Percentiles rank a stretch among this genome's conserved stretches.
phyloP scores from a whole-genome alignment of 2,329 filamentous ascomycete genomes.

The Fusarium sp. region DNA sequence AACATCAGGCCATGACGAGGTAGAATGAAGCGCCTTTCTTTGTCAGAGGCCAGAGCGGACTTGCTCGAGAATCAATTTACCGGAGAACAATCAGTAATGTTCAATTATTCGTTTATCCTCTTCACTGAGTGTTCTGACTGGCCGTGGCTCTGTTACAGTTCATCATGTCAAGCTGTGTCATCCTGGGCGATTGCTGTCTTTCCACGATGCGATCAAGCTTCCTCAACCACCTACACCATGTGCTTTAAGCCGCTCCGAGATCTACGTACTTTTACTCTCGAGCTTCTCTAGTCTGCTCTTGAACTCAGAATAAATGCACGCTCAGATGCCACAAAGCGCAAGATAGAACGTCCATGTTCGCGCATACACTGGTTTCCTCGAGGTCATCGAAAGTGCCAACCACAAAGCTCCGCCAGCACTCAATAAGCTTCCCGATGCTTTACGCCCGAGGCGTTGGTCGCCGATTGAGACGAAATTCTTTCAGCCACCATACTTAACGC shows the following conservation, averaged over 20 bases:
- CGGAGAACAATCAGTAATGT: too few relatives aligned
- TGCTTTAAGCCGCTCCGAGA: neutral
- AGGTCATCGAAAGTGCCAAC: neutral
- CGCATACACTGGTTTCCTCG: neutral
- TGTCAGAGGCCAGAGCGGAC: neutral
- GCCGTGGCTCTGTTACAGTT: fast-evolving
- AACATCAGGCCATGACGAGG: neutral
- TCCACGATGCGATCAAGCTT: neutral
- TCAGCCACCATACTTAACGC: too few relatives aligned
- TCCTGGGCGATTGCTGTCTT: neutral
- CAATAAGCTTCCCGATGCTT: neutral
- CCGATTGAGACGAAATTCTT: too few relatives aligned
- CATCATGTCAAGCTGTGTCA: neutral
- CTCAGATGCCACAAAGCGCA: neutral
- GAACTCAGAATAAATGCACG: neutral
- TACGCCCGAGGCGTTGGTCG: neutral
- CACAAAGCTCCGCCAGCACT: neutral
- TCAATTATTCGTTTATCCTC: too few relatives aligned
- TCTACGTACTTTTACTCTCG: neutral
- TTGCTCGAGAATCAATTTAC: neutral
- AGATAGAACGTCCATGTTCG: neutral
- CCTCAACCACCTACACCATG: too few relatives aligned
- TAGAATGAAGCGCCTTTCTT: neutral
- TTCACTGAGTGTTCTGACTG: fast-evolving
- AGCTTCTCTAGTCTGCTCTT: neutral